These are phyloP conservation scores for Sclerotiophoma versabilis DNA, from an alignment of 2,329 filamentous ascomycete species.

Conservation along the genomic window DNA sequence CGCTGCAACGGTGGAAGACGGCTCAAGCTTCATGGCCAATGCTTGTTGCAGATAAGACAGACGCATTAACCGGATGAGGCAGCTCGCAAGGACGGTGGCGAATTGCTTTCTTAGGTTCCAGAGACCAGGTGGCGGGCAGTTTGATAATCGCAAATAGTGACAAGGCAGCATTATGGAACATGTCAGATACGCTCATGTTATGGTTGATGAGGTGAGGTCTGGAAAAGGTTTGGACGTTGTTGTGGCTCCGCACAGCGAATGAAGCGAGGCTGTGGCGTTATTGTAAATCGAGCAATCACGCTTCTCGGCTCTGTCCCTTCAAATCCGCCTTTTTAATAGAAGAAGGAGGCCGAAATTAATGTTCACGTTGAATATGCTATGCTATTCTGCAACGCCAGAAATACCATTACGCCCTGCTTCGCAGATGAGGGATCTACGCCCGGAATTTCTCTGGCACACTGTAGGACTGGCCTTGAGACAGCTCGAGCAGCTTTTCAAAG, in stretches of 20 bases:
- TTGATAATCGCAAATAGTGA: background rate
- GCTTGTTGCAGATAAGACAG: conserved; percentile 31
- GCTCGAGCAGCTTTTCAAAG: conserved; percentile 43
- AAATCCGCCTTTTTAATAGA: too few relatives aligned
- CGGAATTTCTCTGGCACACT: conserved; percentile 1
- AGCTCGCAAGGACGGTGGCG: conserved; percentile 20
- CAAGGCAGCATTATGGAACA: background rate
- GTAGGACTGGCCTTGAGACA: conserved; percentile 29
- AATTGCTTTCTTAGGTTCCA: background rate
- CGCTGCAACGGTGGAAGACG: conserved; percentile 1
- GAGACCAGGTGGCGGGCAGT: background rate
- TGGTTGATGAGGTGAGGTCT: background rate
- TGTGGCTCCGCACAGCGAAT: too few relatives aligned
- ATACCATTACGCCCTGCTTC: background rate
- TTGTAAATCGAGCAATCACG: too few relatives aligned
- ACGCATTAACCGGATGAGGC: conserved; percentile 26
- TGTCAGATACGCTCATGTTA: background rate
- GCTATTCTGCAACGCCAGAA: background rate
- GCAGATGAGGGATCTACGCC: background rate
- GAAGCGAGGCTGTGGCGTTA: too few relatives aligned
- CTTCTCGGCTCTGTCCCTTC: too few relatives aligned
- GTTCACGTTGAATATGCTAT: background rate
- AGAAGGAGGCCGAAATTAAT: too few relatives aligned
- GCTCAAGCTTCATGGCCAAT: conserved; percentile 32
- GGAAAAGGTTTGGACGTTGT: background rate